Evolutionary conservation across 2,329 filamentous ascomycete genomes (phyloP).

Genomic region (Cytospora leucostoma): DNA sequence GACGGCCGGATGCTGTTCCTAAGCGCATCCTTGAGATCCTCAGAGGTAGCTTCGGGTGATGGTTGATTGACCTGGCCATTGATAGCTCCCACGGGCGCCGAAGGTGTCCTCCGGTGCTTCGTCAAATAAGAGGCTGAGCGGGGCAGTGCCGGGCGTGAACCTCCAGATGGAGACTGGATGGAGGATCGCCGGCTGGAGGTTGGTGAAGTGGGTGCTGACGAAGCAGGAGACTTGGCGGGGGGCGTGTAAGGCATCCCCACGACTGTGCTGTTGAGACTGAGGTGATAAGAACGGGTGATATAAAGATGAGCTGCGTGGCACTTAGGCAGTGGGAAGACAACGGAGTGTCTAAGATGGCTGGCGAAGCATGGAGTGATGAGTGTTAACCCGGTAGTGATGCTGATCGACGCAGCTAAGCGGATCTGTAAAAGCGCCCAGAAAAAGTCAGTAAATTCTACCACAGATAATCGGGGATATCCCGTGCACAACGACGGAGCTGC

Average conservation of each 20-base stretch:
- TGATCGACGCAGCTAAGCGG: conserved; percentile 32
- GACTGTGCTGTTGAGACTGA: conserved; percentile 34
- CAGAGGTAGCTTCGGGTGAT: conserved; percentile 53
- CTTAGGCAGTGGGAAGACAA: not conserved
- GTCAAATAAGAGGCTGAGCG: conserved; percentile 67
- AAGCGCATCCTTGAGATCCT: conserved; percentile 50
- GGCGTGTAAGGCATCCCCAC: conserved; percentile 84
- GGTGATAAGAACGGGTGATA: not conserved
- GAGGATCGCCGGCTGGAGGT: conserved; percentile 61
- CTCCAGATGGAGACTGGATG: conserved; percentile 44
- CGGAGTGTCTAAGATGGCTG: not conserved
- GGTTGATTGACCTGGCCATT: conserved; percentile 42
- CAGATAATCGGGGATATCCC: not conserved
- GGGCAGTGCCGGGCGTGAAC: conserved; percentile 56
- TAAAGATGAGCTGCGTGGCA: not conserved
- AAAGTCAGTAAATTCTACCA: conserved; percentile 5
- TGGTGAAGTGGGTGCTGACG: conserved; percentile 59
- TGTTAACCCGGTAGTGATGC: conserved; percentile 1
- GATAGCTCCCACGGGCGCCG: conserved; percentile 37
- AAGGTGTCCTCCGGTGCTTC: conserved; percentile 62
- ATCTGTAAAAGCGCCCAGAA: conserved; percentile 2
- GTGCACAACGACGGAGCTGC: not conserved
- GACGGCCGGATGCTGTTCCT: conserved; percentile 73
- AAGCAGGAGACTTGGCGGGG: conserved; percentile 67
- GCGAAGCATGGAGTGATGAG: conserved; percentile 19